A percentile compares a stretch with the other conserved stretches of the same genome.
phyloP scores from a whole-genome alignment of 2,329 filamentous ascomycete species.

The Microcyclospora tardicrescens region DNA sequence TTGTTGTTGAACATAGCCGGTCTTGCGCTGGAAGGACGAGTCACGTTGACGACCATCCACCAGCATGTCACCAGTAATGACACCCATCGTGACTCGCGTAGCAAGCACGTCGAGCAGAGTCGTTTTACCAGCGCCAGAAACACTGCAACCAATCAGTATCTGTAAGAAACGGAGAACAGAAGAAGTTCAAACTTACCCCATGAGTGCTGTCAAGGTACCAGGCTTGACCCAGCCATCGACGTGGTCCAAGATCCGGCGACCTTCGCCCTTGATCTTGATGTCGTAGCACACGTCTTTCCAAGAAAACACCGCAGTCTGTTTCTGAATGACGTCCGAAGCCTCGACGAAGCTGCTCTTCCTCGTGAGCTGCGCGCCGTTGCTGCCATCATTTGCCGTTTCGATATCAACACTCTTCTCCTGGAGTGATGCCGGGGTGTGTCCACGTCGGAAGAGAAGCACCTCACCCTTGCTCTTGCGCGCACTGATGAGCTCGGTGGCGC shows the following conservation, averaged over 20 bases:
- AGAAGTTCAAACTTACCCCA: slow-evolving; percentile 40
- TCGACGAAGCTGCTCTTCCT: slow-evolving; percentile 26
- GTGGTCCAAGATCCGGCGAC: slow-evolving; percentile 64
- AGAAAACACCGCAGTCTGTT: slow-evolving; percentile 67
- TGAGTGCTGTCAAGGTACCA: slow-evolving; percentile 75
- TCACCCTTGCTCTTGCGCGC: slow-evolving; percentile 40
- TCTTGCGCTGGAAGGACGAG: slow-evolving; percentile 78
- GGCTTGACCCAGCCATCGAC: slow-evolving; percentile 92
- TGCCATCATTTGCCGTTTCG: slow-evolving; percentile 24
- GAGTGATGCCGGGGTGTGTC: slow-evolving; percentile 37
- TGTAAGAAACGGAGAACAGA: no score
- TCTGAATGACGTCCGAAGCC: slow-evolving; percentile 37
- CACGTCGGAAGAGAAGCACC: slow-evolving; percentile 37
- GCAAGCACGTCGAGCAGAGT: slow-evolving; percentile 79
- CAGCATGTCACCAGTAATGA: slow-evolving; percentile 78
- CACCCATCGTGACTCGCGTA: slow-evolving; percentile 75
- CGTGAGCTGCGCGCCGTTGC: slow-evolving; percentile 14
- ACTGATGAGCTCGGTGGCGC: slow-evolving; percentile 33
- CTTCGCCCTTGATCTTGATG: slow-evolving; percentile 67
- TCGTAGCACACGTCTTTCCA: slow-evolving; percentile 73
- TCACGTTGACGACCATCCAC: slow-evolving; percentile 64
- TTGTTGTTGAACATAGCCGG: slow-evolving; percentile 84
- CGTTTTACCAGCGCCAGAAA: slow-evolving; percentile 87
- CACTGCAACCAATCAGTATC: slow-evolving; percentile 21
- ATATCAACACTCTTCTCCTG: slow-evolving; percentile 35